phyloP scores from a whole-genome alignment of 1,139 yeast species.

The Debaryomyces psychrophilus region DNA sequence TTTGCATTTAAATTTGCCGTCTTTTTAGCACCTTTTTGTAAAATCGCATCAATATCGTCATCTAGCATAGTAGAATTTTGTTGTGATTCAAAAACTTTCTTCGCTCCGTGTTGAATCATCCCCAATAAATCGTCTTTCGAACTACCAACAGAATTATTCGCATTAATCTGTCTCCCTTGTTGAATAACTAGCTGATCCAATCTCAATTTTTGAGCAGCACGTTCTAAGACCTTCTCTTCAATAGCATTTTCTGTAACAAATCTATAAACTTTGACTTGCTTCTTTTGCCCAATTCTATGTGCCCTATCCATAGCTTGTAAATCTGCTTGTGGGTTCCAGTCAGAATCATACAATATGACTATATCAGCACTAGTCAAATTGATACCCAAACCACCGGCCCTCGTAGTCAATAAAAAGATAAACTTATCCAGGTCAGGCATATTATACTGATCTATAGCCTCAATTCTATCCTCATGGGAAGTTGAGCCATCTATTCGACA shows the following conservation, averaged over 20 bases:
- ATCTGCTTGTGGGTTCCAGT: conserved; percentile 99
- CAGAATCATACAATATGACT: conserved; percentile 89
- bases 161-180: conserved; percentile 70
- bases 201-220: conserved; percentile 93
- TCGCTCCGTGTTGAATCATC: conserved; percentile 98
- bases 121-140: conserved; percentile 83
- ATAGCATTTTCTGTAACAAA: conserved; percentile 95
- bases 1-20: conserved; percentile 77
- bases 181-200: conserved; percentile 95
- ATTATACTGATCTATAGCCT: conserved; percentile 91
- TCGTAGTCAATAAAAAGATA: conserved; percentile 83
- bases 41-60: conserved; percentile 78
- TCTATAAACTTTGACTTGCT: conserved; percentile 89
- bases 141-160: conserved; percentile 42
- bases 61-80: conserved; percentile 48
- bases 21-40: conserved; percentile 77
- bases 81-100: conserved; percentile 69
- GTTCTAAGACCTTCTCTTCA: conserved; percentile 92
- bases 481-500: conserved; percentile 97
- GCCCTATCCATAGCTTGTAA: conserved; percentile 99
- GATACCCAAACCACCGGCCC: conserved; percentile 99
- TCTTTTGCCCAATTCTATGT: conserved; percentile 96
- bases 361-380: conserved; percentile 91
- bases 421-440: conserved; percentile 82
- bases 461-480: conserved; percentile 88